phyloP scores from a whole-genome alignment of 495 filamentous ascomycete species.

The Glonium stellatum region DNA sequence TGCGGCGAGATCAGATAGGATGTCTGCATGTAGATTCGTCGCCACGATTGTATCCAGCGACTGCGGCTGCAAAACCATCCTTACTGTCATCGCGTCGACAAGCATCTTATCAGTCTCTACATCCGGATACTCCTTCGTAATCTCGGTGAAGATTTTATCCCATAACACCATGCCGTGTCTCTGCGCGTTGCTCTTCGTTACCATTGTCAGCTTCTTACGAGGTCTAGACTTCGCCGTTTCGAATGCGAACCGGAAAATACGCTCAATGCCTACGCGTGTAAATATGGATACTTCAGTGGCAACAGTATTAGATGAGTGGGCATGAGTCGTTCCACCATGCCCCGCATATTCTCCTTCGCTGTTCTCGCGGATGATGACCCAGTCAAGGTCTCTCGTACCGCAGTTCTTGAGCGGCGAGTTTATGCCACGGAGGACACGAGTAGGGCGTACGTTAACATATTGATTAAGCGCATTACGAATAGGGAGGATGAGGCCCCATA shows the following conservation, averaged over 20 bases:
- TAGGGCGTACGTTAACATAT: conserved; percentile 40
- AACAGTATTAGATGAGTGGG: conserved; percentile 25
- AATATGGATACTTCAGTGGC: conserved; percentile 39
- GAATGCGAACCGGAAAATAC: conserved; percentile 40
- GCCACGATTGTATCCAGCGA: conserved; percentile 39
- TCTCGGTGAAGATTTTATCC: conserved; percentile 36
- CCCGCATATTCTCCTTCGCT: conserved; percentile 39
- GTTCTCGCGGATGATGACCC: conserved; percentile 40
- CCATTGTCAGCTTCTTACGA: conserved; percentile 39
- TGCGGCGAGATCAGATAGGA: conserved; percentile 44
- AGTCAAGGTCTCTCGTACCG: conserved; percentile 29
- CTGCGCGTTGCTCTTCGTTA: conserved; percentile 40
- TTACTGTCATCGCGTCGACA: conserved; percentile 40
- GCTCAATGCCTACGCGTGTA: conserved; percentile 35
- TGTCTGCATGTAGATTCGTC: conserved; percentile 41
- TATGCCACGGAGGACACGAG: conserved; percentile 35
- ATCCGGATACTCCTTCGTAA: conserved; percentile 35
- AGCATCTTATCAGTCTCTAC: conserved; percentile 39
- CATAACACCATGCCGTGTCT: conserved; percentile 40
- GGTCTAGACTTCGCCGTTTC: conserved; percentile 33
- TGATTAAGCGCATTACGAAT: conserved; percentile 37
- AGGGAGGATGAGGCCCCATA: conserved; percentile 39
- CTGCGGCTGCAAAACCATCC: conserved; percentile 37
- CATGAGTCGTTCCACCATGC: conserved; percentile 36
- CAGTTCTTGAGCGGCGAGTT: conserved; percentile 28